phyloP scores from a whole-genome alignment of 768 basidiomycete genomes.

The Cystobasidium tubakii region DNA sequence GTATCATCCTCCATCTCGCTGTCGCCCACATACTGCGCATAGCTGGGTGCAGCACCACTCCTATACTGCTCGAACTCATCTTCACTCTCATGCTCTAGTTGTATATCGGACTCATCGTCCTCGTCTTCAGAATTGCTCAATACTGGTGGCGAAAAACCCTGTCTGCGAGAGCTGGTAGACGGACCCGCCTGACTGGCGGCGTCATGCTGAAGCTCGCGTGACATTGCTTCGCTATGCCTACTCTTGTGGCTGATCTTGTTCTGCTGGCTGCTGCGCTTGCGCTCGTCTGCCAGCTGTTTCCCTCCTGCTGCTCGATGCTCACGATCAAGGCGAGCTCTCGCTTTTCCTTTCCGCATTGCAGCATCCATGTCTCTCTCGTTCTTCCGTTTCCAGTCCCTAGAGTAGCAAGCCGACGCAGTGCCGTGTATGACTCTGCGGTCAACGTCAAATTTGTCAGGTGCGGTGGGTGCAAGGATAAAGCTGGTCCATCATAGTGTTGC shows the following conservation, averaged over 20 bases:
- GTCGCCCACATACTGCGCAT: background rate
- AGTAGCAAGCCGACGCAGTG: no score
- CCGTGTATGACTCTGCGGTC: no score
- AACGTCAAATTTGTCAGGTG: no score
- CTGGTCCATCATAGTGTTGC: no score
- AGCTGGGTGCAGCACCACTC: background rate
- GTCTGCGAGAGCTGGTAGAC: background rate
- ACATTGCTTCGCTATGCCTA: background rate
- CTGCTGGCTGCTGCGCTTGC: background rate
- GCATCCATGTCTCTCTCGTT: background rate
- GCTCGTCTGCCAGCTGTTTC: background rate
- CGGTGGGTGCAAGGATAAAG: no score
- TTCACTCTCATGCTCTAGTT: background rate
- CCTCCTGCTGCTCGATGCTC: background rate
- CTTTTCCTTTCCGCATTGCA: background rate
- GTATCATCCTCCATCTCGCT: background rate
- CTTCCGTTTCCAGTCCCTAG: no score
- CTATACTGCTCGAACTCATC: constrained; percentile 1
- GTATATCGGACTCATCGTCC: background rate
- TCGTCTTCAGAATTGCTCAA: background rate
- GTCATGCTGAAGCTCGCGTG: background rate
- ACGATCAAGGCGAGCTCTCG: constrained; percentile 1
- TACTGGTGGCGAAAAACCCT: background rate
- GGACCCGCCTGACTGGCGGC: background rate
- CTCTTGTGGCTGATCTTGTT: background rate